phyloP scores from a whole-genome alignment of 2,329 filamentous ascomycete species.

The Colletotrichum sublineola region DNA sequence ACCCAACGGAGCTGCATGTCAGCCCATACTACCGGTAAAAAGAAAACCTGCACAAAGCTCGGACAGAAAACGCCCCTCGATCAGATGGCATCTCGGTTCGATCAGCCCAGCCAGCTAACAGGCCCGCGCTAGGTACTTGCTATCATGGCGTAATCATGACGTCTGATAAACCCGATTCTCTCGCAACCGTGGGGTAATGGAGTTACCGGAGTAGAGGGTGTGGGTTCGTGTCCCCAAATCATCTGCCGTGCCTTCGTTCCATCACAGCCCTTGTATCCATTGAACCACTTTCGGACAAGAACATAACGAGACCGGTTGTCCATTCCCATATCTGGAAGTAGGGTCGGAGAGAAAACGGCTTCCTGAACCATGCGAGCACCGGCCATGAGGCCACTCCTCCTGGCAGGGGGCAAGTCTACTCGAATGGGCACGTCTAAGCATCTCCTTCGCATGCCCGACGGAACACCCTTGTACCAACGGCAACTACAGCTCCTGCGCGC shows the following conservation, averaged over 20 bases:
- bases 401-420: slow-evolving; percentile 50
- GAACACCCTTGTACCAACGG: slow-evolving; percentile 48
- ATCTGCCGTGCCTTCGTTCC: neutral
- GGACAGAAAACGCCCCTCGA: neutral
- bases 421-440: slow-evolving; percentile 50
- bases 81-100: neutral
- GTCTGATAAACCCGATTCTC: slow-evolving; percentile 10
- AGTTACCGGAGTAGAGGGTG: neutral
- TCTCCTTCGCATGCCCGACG: slow-evolving; percentile 48
- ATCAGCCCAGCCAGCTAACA: neutral
- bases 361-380: slow-evolving; percentile 27
- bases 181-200: slow-evolving; percentile 3
- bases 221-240: neutral
- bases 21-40: neutral
- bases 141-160: slow-evolving; percentile 41
- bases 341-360: neutral
- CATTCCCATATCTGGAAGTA: neutral
- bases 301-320: neutral
- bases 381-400: slow-evolving; percentile 47
- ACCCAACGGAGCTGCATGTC: neutral
- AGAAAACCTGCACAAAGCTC: neutral
- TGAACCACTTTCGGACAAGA: neutral
- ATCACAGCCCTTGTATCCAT: neutral
- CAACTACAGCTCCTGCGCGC: slow-evolving; percentile 45
- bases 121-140: neutral